Conservation (phyloP, 495 filamentous ascomycete genomes). For the Daldinia decipiens region DNA sequence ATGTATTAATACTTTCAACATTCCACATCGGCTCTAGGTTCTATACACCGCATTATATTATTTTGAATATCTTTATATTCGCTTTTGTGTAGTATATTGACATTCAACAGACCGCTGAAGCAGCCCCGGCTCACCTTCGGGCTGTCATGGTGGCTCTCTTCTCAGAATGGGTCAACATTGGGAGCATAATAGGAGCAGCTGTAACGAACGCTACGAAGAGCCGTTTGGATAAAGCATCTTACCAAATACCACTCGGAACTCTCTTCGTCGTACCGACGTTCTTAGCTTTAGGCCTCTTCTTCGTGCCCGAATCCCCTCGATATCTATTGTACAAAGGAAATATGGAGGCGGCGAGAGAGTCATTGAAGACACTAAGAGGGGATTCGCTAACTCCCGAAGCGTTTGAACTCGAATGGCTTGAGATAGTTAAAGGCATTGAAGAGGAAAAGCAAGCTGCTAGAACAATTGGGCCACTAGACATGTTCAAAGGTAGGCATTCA, state of each 20-base stretch:
- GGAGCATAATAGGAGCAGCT: slow-evolving; percentile 64
- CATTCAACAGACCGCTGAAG: slow-evolving; percentile 44
- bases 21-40: not conserved
- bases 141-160: slow-evolving; percentile 61
- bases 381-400: slow-evolving; percentile 45
- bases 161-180: slow-evolving; percentile 57
- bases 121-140: slow-evolving; percentile 51
- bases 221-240: slow-evolving; percentile 49
- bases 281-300: slow-evolving; percentile 57
- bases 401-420: slow-evolving; percentile 51
- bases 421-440: slow-evolving; percentile 53
- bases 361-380: slow-evolving; percentile 47
- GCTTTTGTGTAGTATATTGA: slow-evolving; percentile 6
- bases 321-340: slow-evolving; percentile 54
- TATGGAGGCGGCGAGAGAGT: slow-evolving; percentile 46
- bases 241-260: slow-evolving; percentile 64
- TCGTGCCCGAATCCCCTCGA: slow-evolving; percentile 67
- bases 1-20: not conserved
- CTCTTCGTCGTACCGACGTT: slow-evolving; percentile 64
- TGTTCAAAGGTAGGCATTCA: slow-evolving; percentile 45
- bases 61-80: not conserved
- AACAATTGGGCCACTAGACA: slow-evolving; percentile 49
- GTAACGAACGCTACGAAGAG: slow-evolving; percentile 51
- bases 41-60: not conserved
- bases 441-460: slow-evolving; percentile 49